Evolutionary conservation across 345 rosid species (phyloP).

Genomic region (Salix purpurea): DNA sequence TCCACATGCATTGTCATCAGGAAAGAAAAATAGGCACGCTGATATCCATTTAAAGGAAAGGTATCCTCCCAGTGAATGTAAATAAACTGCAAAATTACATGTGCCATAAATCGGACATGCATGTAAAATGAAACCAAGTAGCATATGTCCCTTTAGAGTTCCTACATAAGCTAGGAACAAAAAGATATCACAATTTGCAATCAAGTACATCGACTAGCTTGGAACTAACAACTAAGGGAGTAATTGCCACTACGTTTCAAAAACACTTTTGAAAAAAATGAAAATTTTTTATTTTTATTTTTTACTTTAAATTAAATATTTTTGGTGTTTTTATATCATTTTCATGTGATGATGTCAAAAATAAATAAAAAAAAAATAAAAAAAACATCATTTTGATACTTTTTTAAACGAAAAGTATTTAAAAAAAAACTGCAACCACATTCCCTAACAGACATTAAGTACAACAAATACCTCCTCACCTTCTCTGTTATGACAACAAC

Average conservation of each 20-base stretch:
- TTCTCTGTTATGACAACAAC: constrained; percentile 66
- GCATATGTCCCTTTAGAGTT: background rate
- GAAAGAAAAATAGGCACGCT: background rate
- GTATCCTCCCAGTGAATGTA: background rate
- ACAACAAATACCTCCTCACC: constrained; percentile 30
- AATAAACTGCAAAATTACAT: background rate
- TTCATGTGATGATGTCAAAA: no score
- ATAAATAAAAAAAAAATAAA: no score
- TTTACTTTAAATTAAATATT: no score
- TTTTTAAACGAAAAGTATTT: no score
- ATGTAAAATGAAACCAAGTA: background rate
- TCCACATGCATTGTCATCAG: background rate
- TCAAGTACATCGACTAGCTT: background rate
- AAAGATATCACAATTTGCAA: background rate
- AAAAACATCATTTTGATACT: no score
- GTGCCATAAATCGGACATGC: background rate
- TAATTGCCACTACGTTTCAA: no score
- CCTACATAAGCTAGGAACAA: background rate
- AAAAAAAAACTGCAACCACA: no score
- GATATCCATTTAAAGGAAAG: background rate
- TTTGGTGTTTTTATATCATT: no score
- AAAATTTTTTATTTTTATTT: no score
- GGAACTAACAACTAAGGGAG: no score
- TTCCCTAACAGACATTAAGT: no score
- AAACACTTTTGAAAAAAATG: no score